A percentile compares a stretch with the other conserved stretches of the same genome.
Conservation (phyloP, 495 filamentous ascomycete genomes). For the Chaetomium cochliodes region DNA sequence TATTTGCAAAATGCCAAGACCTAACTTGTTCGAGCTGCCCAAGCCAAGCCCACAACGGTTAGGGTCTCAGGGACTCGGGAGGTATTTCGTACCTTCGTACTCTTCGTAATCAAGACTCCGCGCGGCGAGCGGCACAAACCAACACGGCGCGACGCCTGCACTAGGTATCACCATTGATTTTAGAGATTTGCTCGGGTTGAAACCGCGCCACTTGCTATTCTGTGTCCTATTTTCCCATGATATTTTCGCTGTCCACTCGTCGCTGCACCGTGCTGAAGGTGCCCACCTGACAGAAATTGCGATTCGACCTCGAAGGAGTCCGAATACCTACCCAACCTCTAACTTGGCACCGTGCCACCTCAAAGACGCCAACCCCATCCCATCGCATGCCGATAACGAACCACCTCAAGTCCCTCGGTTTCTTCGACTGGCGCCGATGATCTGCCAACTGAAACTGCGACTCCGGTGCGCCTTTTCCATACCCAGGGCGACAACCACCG, state of each 20-base stretch:
- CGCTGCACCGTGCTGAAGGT: background rate
- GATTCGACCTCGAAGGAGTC: too few relatives aligned
- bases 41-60: background rate
- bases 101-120: background rate
- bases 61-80: background rate
- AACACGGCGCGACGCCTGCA: background rate
- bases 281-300: constrained; percentile 10
- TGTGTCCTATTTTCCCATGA: background rate
- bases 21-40: background rate
- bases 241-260: background rate
- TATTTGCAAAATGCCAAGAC: too few relatives aligned
- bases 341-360: background rate
- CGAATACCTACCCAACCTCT: background rate
- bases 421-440: constrained; percentile 13
- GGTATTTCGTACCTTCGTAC: background rate
- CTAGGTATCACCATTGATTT: background rate
- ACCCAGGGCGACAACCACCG: constrained; percentile 3
- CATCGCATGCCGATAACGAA: background rate
- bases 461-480: constrained; percentile 15
- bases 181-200: background rate
- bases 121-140: background rate
- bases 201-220: background rate
- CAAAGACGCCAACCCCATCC: background rate
- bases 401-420: background rate
- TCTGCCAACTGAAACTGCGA: constrained; percentile 7